Conservation (phyloP, 257 asterid genomes). For the Solanum arcanum region DNA sequence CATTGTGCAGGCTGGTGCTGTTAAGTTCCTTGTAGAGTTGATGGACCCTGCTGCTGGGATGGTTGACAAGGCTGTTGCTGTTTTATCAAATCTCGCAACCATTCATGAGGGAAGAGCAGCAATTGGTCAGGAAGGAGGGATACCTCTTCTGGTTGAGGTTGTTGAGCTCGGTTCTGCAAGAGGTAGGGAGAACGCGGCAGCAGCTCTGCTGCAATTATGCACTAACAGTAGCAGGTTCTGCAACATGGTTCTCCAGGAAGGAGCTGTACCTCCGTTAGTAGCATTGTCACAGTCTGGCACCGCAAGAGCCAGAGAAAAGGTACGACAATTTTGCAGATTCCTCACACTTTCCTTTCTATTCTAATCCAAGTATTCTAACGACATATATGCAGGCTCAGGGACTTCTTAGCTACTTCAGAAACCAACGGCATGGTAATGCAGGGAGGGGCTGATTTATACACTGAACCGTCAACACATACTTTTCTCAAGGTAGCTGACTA, state of each 20-base stretch:
- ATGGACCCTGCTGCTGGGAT: conserved; percentile 35
- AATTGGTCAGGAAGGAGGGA: conserved; percentile 25
- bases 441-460: conserved; percentile 13
- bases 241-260: conserved; percentile 27
- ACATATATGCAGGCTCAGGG: conserved; percentile 21
- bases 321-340: background rate
- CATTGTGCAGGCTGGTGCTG: conserved; percentile 29
- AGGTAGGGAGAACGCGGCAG: conserved; percentile 32
- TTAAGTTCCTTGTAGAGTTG: conserved; percentile 23
- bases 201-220: conserved; percentile 27
- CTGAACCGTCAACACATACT: background rate
- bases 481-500: background rate
- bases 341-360: background rate
- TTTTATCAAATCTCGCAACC: conserved; percentile 28
- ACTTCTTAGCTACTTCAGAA: conserved; percentile 33
- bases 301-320: conserved; percentile 37
- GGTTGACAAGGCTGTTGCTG: conserved; percentile 36
- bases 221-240: conserved; percentile 25
- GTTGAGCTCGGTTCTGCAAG: conserved; percentile 32
- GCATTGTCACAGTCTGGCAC: conserved; percentile 32
- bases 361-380: background rate
- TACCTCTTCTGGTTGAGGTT: conserved; percentile 27
- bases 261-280: conserved; percentile 31
- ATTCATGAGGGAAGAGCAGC: conserved; percentile 21
- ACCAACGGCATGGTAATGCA: conserved; percentile 23